Evolutionary conservation across 2,329 filamentous ascomycete species (phyloP), one percentile per base, ranked within the genome.

Genomic region (Thermoascus crustaceus): DNA sequence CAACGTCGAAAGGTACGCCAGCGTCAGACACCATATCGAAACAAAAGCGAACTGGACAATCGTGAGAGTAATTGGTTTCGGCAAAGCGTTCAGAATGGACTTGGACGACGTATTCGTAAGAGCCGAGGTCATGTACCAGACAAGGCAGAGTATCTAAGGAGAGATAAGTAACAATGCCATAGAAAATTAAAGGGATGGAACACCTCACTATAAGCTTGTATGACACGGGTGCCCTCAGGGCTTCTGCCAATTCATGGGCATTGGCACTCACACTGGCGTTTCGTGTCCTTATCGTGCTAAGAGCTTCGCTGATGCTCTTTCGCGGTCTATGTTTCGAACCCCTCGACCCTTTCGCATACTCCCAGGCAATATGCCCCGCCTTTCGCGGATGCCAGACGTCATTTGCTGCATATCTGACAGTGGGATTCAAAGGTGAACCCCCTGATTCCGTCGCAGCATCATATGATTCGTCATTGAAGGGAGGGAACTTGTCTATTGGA

Each of bases 41-140:
- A 98, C 89, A 52, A 95, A 88, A 38, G 78, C 82, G 64, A 98
- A 98, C 69, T 98, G 91, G 34, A 94, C 72, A 39, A 94, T 72
- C 1, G 89, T 96, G 50, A 96, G 74, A 13, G 89, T 95, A 20
- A 91, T 83, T 1, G 89, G 89, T 62, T 86, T 91, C 39, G 85
- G 79, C 47, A 95, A 85, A 27, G 85, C 84, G 48, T 86, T 95
- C 42, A 96, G 72, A 54, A 98, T 98, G 11, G 89, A 85, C 66
- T 98, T 98, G 34, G 91, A 95, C 16, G 91, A 96, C 2, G 91
- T 95, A 59, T 96, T 98, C 43, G 91, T 95, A 49, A 96, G 69
- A 43, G 93, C 91, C 27, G 89, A 96, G 16, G 88, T 94, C 58
- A 84, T 75, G 68, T 96, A 98, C 91, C 91, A 96, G 54, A 89